A percentile compares a stretch with the other conserved stretches of the same genome.
These are phyloP conservation scores for Glebionis coronaria DNA, from an alignment of 129 eudicot genomes.

Conservation along the genomic window DNA sequence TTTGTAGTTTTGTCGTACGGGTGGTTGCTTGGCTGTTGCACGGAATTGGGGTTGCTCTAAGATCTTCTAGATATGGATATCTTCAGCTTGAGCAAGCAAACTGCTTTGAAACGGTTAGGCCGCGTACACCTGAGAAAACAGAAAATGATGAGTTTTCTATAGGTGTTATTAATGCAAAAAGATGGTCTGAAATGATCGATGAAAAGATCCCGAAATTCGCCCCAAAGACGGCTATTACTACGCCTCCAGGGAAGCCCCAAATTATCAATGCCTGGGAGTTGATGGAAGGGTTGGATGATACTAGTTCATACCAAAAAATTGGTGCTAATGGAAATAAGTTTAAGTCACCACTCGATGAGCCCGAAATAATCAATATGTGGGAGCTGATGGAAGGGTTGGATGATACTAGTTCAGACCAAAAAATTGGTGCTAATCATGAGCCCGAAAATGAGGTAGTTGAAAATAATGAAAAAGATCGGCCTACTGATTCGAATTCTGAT, in stretches of 20 bases:
- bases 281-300: conserved; percentile 93
- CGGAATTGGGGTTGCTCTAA: conserved; percentile 77
- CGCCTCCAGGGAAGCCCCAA: conserved; percentile 96
- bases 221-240: conserved; percentile 66
- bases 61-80: conserved; percentile 63
- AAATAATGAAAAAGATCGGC: neutral
- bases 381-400: conserved; percentile 96
- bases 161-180: conserved; percentile 72
- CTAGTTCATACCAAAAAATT: conserved; percentile 51
- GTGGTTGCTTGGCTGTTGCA: conserved; percentile 56
- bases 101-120: conserved; percentile 18
- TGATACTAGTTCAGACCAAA: conserved; percentile 65
- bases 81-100: conserved; percentile 38
- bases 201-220: conserved; percentile 63
- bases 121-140: conserved; percentile 7
- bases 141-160: conserved; percentile 36
- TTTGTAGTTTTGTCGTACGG: conserved; percentile 59
- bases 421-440: neutral
- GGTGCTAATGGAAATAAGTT: conserved; percentile 15
- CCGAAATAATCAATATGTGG: conserved; percentile 86
- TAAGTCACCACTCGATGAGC: conserved; percentile 21
- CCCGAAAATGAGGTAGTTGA: conserved; percentile 9
- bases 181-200: conserved; percentile 89
- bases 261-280: conserved; percentile 87
- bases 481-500: no score